These are phyloP conservation scores for Coemansia sp. DNA, from an alignment of 192 early-diverging fungal species.

Conservation along the genomic window DNA sequence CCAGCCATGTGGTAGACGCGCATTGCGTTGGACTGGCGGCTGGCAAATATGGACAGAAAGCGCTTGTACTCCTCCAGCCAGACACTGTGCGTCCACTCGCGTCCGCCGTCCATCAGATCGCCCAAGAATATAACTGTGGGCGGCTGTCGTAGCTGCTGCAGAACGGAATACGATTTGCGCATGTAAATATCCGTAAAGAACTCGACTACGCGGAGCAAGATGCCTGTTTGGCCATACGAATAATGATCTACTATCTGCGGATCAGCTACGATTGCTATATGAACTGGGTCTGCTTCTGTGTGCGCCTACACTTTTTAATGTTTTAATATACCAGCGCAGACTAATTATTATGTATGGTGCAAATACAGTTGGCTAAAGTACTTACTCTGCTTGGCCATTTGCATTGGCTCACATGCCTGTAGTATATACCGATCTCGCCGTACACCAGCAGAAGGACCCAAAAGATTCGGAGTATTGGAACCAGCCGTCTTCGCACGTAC, in stretches of 20 bases:
- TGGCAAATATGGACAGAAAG: conserved; percentile 56
- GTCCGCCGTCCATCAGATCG: conserved; percentile 82
- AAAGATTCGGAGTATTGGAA: conserved; percentile 16
- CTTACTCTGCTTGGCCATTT: conserved; percentile 24
- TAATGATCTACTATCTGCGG: conserved; percentile 91
- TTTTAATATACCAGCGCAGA: no score
- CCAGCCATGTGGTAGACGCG: conserved; percentile 70
- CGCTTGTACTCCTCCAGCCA: conserved; percentile 59
- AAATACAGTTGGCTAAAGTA: background rate
- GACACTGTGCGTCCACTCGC: conserved; percentile 56
- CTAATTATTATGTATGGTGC: no score
- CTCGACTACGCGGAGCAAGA: conserved; percentile 60
- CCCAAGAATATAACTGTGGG: conserved; percentile 73
- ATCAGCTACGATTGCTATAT: conserved; percentile 78
- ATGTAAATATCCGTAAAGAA: conserved; percentile 88
- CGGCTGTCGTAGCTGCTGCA: conserved; percentile 60
- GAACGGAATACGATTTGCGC: conserved; percentile 67
- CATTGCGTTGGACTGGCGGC: conserved; percentile 14
- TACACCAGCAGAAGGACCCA: conserved; percentile 30
- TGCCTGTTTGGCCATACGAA: conserved; percentile 75
- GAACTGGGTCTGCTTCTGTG: background rate
- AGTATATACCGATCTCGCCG: conserved; percentile 39
- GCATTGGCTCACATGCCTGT: conserved; percentile 24
- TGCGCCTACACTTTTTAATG: background rate
- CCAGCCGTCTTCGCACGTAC: background rate